Base-by-base conservation (phyloP, 2,329 filamentous ascomycete genomes). In the Penicillium griseofulvum region DNA sequence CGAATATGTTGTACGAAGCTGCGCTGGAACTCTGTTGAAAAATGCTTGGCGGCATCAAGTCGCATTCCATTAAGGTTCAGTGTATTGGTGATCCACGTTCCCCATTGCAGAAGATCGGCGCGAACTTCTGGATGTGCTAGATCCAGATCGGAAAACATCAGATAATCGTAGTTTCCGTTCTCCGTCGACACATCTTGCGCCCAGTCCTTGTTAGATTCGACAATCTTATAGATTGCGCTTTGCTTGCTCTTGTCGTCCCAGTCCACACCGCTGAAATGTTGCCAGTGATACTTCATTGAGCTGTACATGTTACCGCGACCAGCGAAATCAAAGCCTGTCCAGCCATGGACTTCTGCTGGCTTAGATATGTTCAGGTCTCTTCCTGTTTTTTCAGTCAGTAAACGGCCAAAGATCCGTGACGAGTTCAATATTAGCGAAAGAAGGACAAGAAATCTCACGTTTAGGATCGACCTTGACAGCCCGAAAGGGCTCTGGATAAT, bases 61-160 rank as follows among this genome's bases (percentile, higher is more conserved):
- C 88, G 80, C 69, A 90, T 86, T 1, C 87, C 87, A 57, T 81
- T 78, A 11, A 90, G 74, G 0, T 82, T 81, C 0, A 89, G 67
- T 56, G 86, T 77, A 6, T 81, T 74, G 1, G 81, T 80, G 54
- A 91, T 78, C 88, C 88, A 91, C 5, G 80, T 74, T 2, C 84
- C 85, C 88, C 87, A 90, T 48, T 80, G 77, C 51, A 86, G 76
- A 4, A 89, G 80, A 60, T 90, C 88, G 4, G 80, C 70, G 33
- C 79, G 77, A 10, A 90, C 87, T 61, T 88, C 87, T 0, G 78
- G 77, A 54, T 88, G 80, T 2, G 75, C 71, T 68, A 87, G 87
- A 69, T 90, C 87, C 37, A 90, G 70, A 68, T 90, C 84, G 6
- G 85, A 83, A 62, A 88, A 89, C 85, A 90, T 89, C 16, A 90